Percentiles rank a stretch among this genome's conserved stretches.
Conservation (phyloP, 345 rosid species). For the Eucalyptus marginata region DNA sequence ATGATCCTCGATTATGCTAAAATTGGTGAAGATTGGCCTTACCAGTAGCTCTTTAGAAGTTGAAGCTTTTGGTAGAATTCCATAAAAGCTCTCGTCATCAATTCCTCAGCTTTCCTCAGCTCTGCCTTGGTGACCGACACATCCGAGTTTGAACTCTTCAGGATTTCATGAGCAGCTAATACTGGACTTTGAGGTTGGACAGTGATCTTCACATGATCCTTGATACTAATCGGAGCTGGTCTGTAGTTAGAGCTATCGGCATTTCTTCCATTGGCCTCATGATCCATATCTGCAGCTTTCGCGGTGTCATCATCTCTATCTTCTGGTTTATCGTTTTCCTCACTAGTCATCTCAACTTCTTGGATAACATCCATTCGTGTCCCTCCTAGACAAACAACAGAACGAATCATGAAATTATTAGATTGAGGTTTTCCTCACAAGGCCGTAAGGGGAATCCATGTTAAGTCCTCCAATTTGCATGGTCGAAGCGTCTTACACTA, state of each 20-base stretch:
- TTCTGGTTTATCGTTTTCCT: not conserved
- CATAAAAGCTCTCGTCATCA: constrained; percentile 26
- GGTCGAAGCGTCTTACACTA: not conserved
- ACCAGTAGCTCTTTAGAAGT: constrained; percentile 53
- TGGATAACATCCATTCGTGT: constrained; percentile 7
- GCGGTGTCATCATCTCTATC: not conserved
- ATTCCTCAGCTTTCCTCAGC: constrained; percentile 39
- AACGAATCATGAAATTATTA: not conserved
- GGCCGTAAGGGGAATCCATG: not conserved
- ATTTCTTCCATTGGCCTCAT: not conserved
- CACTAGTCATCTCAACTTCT: constrained; percentile 21
- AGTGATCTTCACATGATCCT: constrained; percentile 17
- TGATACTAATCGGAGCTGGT: constrained; percentile 22
- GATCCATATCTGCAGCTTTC: not conserved
- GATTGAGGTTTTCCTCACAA: not conserved
- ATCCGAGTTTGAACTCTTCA: constrained; percentile 33
- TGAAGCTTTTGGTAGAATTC: constrained; percentile 65
- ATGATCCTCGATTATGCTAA: constrained; percentile 12
- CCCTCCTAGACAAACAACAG: not conserved
- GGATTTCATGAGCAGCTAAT: constrained; percentile 38
- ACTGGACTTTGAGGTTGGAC: constrained; percentile 40
- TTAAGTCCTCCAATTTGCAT: not conserved
- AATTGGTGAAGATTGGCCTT: constrained; percentile 8
- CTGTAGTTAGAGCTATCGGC: not conserved
- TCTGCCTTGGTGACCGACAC: constrained; percentile 40